phyloP scores from a whole-genome alignment of 2,329 filamentous ascomycete species.

The Gyromitra esculenta region DNA sequence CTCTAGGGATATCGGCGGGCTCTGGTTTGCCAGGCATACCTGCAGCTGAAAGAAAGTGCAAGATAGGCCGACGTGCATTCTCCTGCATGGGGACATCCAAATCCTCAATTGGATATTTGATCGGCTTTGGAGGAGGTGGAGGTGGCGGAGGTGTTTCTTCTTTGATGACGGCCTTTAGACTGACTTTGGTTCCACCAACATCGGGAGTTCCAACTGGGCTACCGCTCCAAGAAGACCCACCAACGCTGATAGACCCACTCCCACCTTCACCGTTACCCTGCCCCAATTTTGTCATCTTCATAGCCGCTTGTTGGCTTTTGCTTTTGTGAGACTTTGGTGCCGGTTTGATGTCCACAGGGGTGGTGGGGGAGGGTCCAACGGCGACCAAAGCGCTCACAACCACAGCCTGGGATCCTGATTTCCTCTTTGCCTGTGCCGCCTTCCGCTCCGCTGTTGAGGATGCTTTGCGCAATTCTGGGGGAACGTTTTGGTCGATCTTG shows the following conservation, averaged over 20 bases:
- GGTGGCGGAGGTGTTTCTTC: slow-evolving; percentile 61
- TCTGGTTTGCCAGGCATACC: slow-evolving; percentile 63
- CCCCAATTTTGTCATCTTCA: slow-evolving; percentile 52
- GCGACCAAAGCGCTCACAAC: slow-evolving; percentile 64
- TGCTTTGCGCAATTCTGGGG: slow-evolving; percentile 81
- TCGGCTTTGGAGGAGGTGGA: slow-evolving; percentile 75
- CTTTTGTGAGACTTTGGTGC: slow-evolving; percentile 75
- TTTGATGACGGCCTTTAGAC: slow-evolving; percentile 49
- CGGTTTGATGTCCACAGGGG: slow-evolving; percentile 71
- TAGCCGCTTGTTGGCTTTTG: slow-evolving; percentile 61
- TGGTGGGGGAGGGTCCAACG: slow-evolving; percentile 64
- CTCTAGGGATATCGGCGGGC: slow-evolving; percentile 31
- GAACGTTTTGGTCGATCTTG: slow-evolving; percentile 86
- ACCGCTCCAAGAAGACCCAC: slow-evolving; percentile 52
- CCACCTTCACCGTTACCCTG: slow-evolving; percentile 51
- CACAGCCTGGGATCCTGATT: slow-evolving; percentile 62
- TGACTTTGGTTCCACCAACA: slow-evolving; percentile 48
- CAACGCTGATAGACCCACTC: slow-evolving; percentile 51
- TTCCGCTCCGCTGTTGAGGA: slow-evolving; percentile 81
- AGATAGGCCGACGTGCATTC: slow-evolving; percentile 72
- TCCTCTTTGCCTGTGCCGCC: slow-evolving; percentile 73
- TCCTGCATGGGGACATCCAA: slow-evolving; percentile 73
- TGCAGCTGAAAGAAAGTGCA: slow-evolving; percentile 79
- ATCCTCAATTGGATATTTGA: slow-evolving; percentile 97
- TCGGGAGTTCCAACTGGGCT: slow-evolving; percentile 55